Evolutionary conservation across 2,329 filamentous ascomycete genomes (phyloP).

Genomic region (Alternaria novae-zelandiae): DNA sequence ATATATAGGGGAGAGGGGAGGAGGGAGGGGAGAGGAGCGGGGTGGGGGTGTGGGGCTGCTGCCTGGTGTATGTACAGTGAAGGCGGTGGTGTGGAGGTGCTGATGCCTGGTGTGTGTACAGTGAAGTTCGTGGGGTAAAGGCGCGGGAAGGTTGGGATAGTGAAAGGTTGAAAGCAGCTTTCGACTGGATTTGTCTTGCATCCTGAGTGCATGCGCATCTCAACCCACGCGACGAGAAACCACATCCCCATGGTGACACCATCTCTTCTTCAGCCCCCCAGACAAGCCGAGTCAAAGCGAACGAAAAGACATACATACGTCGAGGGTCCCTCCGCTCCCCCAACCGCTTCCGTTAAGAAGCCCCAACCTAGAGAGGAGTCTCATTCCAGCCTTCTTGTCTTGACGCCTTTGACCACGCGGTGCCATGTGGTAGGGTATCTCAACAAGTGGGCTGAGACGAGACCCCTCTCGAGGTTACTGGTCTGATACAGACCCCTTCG

Average conservation of each 20-base stretch:
- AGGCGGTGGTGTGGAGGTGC: neutral
- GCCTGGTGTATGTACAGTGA: neutral
- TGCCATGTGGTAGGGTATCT: too few species aligned
- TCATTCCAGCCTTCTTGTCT: neutral
- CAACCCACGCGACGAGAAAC: accelerated
- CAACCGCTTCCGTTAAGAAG: neutral
- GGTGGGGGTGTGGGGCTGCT: neutral
- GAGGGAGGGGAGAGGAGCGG: too few species aligned
- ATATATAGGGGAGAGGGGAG: neutral
- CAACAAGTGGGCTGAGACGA: neutral
- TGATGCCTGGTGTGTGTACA: neutral
- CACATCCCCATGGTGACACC: neutral
- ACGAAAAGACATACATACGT: neutral
- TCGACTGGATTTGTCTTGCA: neutral
- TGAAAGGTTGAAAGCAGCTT: neutral
- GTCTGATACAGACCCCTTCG: neutral
- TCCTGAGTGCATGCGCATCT: neutral
- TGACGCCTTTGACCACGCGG: neutral
- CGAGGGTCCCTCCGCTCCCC: neutral
- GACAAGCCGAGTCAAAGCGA: neutral
- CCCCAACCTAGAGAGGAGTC: neutral
- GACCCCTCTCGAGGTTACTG: neutral
- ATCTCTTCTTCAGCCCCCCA: neutral
- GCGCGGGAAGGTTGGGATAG: neutral
- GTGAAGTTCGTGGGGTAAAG: neutral